phyloP scores from a whole-genome alignment of 2,329 filamentous ascomycete species.

The Epichloe hybrida region DNA sequence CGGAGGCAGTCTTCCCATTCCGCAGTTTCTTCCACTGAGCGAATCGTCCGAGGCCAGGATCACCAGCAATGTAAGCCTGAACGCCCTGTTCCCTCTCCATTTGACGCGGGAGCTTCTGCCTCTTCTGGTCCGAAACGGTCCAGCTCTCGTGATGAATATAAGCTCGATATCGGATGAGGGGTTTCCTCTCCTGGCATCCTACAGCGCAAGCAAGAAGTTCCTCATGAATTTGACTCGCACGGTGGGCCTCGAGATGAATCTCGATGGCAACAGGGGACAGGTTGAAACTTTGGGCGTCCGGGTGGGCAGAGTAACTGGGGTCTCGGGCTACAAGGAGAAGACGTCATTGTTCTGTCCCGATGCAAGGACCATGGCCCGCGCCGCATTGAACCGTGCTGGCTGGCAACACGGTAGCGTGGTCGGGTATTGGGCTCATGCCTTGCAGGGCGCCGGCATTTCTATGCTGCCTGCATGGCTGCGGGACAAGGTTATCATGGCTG shows the following conservation, averaged over 20 bases:
- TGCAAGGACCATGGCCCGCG: slow-evolving; percentile 8
- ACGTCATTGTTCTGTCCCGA: slow-evolving; percentile 9
- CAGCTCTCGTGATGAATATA: slow-evolving; percentile 36
- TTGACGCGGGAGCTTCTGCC: slow-evolving; percentile 31
- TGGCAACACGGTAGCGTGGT: slow-evolving; percentile 7
- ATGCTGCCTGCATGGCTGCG: not conserved
- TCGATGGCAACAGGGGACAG: slow-evolving; percentile 4
- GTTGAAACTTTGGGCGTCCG: not conserved
- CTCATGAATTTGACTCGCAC: slow-evolving; percentile 19
- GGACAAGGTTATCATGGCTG: not conserved
- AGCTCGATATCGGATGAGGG: slow-evolving; percentile 30
- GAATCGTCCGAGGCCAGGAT: slow-evolving; percentile 23
- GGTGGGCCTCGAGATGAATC: slow-evolving; percentile 28
- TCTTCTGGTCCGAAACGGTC: slow-evolving; percentile 23
- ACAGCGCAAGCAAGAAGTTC: slow-evolving; percentile 33
- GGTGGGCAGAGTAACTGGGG: slow-evolving; percentile 7
- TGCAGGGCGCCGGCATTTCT: slow-evolving; percentile 2
- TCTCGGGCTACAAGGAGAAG: slow-evolving; percentile 7
- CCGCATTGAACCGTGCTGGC: slow-evolving; percentile 5
- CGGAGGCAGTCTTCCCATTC: slow-evolving; percentile 9
- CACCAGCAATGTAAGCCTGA: slow-evolving; percentile 28
- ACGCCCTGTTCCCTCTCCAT: slow-evolving; percentile 35
- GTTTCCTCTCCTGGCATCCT: slow-evolving; percentile 32
- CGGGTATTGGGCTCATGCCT: slow-evolving; percentile 9
- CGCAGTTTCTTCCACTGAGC: slow-evolving; percentile 22